Base-by-base conservation (phyloP, 371 early-diverging fungal genomes). In the Nosema bombycis region DNA sequence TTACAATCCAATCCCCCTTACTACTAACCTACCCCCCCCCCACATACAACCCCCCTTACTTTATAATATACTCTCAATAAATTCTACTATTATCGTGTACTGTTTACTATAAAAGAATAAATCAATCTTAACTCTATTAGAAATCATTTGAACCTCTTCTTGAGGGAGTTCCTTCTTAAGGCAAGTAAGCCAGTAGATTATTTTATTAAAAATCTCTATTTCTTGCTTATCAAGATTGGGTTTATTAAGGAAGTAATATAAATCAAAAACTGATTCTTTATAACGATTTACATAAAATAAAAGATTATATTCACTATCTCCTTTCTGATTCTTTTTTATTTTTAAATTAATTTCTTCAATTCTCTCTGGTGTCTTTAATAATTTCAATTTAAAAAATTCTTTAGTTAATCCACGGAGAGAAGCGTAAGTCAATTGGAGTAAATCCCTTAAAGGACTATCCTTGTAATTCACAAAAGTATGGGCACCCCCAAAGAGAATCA, bases 251-350 rank as follows among this genome's bases (percentile, higher is more conserved):
- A 62, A 30, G 21, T 15, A 15, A 15, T 62, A 30, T n/a, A 62
- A 30, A 62, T 62, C 63, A 62, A 62, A 30, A 28, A 62, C 24
- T 6, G 28, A 62, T 32, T 30, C 63, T 32, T 62, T 28, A 62
- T 2, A 28, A 30, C 28, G 4, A 32, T n/a, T 32, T 28, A 62
- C 15, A 62, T n/a, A n/a, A n/a, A n/a, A n/a, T n/a, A n/a, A n/a
- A n/a, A n/a, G n/a, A n/a, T n/a, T n/a, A n/a, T n/a, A n/a, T n/a
- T n/a, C n/a, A n/a, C n/a, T n/a, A n/a, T n/a, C n/a, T n/a, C n/a
- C n/a, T n/a, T n/a, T n/a, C n/a, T n/a, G n/a, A n/a, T n/a, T n/a
- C n/a, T n/a, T n/a, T n/a, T n/a, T n/a, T n/a, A n/a, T n/a, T n/a
- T n/a, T n/a, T n/a, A n/a, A n/a, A n/a, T n/a, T n/a, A n/a, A n/a